Evolutionary conservation across 2,329 filamentous ascomycete genomes (phyloP).

Genomic region (Xylaria sp.): DNA sequence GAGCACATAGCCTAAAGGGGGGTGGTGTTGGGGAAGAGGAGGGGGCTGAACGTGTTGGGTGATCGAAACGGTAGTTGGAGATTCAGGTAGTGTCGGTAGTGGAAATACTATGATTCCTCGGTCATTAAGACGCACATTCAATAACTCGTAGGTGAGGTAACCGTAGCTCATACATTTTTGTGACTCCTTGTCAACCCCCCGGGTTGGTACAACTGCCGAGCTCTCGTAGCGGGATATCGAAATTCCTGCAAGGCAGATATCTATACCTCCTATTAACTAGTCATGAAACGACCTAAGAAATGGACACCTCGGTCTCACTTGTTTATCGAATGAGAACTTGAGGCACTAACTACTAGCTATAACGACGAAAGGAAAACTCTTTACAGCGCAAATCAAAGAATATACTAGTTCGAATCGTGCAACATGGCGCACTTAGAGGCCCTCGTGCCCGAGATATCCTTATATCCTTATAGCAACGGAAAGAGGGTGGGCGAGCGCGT

Average conservation of each 20-base stretch:
- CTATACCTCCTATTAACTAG: background rate
- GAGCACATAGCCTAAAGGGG: conserved; percentile 38
- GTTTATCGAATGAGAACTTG: background rate
- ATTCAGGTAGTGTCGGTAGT: conserved; percentile 11
- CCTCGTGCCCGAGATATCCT: conserved; percentile 49
- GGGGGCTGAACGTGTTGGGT: conserved; percentile 9
- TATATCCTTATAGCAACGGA: conserved; percentile 50
- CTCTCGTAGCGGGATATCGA: conserved; percentile 11
- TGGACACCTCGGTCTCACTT: conserved; percentile 1
- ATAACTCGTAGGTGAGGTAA: conserved; percentile 1
- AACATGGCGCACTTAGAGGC: conserved; percentile 54
- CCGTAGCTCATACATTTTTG: background rate
- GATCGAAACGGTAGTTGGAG: conserved; percentile 32
- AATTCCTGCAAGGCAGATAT: conserved; percentile 1
- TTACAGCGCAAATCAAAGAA: background rate
- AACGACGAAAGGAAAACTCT: background rate
- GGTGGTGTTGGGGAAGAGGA: conserved; percentile 19
- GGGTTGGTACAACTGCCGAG: conserved; percentile 34
- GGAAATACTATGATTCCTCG: background rate
- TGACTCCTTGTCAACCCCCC: background rate
- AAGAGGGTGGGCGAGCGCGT: conserved; percentile 44
- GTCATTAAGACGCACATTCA: background rate
- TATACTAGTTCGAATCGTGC: background rate
- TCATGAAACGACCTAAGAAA: background rate
- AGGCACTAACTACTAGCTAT: background rate